Evolutionary conservation across 257 asterid species (phyloP), one percentile per base, ranked within the genome.

Genomic region (Plantago major): DNA sequence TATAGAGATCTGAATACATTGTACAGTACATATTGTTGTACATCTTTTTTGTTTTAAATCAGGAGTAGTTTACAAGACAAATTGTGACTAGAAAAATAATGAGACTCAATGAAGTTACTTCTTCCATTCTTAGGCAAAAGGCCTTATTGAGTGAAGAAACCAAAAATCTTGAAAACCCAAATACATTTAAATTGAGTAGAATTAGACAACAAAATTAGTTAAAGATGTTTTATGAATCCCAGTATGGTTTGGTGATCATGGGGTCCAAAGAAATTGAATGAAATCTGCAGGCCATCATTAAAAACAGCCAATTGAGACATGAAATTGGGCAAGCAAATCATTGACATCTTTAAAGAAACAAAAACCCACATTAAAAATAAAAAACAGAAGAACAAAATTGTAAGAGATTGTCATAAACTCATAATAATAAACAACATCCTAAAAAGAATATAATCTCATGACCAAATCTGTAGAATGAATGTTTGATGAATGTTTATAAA

Each of bases 381-480:
- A 67, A 79, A 79, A 70, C 73, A 79, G 67, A 63, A 63, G 40
- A 3, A 40, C 44, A 67, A 79, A 26, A 67, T 38, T 67, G 46
- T 63, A 68, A 68, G 71, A 68, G 60, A 48, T 65, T 65, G 40
- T 33, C 40, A 33, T n/a, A n/a, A n/a, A n/a, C n/a, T n/a, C n/a
- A n/a, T 33, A 33, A 33, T 33, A 33, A 33, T 33, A 33, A 22
- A 22, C 26, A 22, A 22, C 26, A 22, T 22, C 2, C 26, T 22
- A 22, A 22, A 22, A 22, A 22, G 26, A 22, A 22, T 22, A 22
- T 22, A 22, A 22, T 22, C 26, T 22, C 26, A 22, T 22, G 75
- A 69, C 80, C 64, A 78, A 71, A 79, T 76, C 74, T 74, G 82
- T 81, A 65, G 66, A 76, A 66, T 74, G 68, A 59, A 78, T 60